Evolutionary conservation across 352 stramenopile species (phyloP).

Genomic region (Pythium phragmiticola): DNA sequence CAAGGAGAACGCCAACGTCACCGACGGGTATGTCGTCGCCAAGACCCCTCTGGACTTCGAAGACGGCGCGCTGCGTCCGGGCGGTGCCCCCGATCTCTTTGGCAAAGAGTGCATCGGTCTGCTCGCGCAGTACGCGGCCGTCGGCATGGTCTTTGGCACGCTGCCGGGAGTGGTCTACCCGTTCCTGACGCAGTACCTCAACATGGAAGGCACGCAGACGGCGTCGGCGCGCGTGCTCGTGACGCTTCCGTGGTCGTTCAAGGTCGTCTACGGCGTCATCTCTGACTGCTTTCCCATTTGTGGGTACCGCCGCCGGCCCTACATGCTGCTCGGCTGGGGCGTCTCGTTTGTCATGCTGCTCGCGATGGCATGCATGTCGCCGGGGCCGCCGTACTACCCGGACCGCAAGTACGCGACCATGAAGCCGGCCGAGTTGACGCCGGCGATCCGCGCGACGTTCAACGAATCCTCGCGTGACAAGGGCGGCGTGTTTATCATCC

Average conservation of each 20-base stretch:
- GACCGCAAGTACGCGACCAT: conserved; percentile 25
- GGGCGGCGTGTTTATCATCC: conserved; percentile 29
- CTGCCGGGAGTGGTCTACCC: conserved; percentile 29
- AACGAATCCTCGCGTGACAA: conserved; percentile 27
- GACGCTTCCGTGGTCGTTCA: conserved; percentile 33
- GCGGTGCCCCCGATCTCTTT: conserved; percentile 20
- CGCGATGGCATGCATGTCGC: conserved; percentile 23
- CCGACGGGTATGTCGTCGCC: conserved; percentile 14
- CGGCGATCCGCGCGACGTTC: conserved; percentile 6
- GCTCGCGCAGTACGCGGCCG: conserved; percentile 25
- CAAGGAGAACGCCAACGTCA: conserved; percentile 10
- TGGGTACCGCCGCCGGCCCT: conserved; percentile 34
- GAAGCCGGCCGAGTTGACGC: conserved; percentile 12
- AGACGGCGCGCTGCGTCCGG: conserved; percentile 28
- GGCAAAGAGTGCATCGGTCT: conserved; percentile 26
- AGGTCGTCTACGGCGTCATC: conserved; percentile 32
- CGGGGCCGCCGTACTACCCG: conserved; percentile 32
- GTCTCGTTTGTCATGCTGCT: conserved; percentile 22
- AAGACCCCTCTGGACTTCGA: conserved; percentile 26
- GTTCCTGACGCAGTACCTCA: conserved; percentile 30
- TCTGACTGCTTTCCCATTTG: conserved; percentile 30
- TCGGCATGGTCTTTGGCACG: conserved; percentile 17
- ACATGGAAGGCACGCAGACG: conserved; percentile 30
- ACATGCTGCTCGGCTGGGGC: conserved; percentile 36
- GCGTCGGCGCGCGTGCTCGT: conserved; percentile 24